phyloP scores from a whole-genome alignment of 163 green algal genomes.

The Scenedesmus sp. region DNA sequence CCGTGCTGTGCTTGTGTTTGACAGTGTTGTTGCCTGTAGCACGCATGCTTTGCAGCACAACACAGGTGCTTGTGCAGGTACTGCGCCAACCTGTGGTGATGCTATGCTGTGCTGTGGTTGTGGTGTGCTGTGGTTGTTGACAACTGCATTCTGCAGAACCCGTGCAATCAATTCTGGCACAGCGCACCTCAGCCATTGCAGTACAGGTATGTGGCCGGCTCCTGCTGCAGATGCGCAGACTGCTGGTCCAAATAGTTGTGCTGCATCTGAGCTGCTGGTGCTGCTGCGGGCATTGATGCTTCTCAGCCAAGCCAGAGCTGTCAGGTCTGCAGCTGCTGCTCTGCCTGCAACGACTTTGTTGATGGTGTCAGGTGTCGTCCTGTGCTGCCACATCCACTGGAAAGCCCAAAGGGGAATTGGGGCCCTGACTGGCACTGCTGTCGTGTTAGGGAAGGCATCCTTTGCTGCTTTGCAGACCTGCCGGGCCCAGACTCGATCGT shows the following conservation, averaged over 20 bases:
- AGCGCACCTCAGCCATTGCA: constrained; percentile 4
- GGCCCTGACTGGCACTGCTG: neutral
- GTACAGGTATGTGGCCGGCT: neutral
- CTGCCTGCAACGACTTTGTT: neutral
- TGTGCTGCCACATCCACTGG: neutral
- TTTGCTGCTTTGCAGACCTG: constrained; percentile 2
- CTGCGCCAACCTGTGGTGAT: too few relatives aligned
- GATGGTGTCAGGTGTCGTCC: neutral
- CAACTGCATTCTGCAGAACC: too few relatives aligned
- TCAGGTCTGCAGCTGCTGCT: neutral
- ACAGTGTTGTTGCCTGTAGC: neutral
- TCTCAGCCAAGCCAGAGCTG: neutral
- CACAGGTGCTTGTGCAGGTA: neutral
- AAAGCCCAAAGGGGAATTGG: neutral
- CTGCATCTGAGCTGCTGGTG: neutral
- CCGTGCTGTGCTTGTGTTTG: neutral
- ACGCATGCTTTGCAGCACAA: neutral
- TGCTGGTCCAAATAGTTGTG: neutral
- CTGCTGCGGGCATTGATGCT: neutral
- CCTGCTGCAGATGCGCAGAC: neutral
- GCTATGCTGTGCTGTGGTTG: too few relatives aligned
- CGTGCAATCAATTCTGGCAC: too few relatives aligned
- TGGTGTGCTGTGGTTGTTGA: too few relatives aligned
- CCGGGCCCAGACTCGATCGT: neutral
- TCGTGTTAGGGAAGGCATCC: neutral